Evolutionary conservation across 352 stramenopile genomes (phyloP).

Genomic region (Phytophthora syringae): DNA sequence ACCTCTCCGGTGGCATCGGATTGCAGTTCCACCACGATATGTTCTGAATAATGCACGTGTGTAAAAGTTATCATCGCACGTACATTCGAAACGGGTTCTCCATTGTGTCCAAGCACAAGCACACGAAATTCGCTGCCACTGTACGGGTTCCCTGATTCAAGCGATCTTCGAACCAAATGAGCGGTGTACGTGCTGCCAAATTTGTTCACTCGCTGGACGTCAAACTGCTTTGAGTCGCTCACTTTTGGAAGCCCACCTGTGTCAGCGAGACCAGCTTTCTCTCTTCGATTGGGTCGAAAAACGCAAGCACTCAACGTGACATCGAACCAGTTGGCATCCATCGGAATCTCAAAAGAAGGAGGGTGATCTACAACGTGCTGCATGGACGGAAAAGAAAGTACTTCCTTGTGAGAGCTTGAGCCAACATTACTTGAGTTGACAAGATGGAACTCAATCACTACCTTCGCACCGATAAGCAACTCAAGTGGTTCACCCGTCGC

Average conservation of each 20-base stretch:
- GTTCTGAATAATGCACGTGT: slow-evolving; percentile 32
- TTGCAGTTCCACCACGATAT: slow-evolving; percentile 31
- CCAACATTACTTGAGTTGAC: slow-evolving; percentile 31
- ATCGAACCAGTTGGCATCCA: slow-evolving; percentile 29
- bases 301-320: slow-evolving; percentile 34
- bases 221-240: slow-evolving; percentile 35
- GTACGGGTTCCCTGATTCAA: slow-evolving; percentile 16
- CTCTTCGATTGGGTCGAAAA: background rate
- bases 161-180: slow-evolving; percentile 42
- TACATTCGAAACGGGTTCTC: slow-evolving; percentile 44
- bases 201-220: slow-evolving; percentile 44
- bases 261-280: background rate
- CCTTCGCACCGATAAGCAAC: slow-evolving; percentile 30
- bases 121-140: slow-evolving; percentile 41
- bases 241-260: slow-evolving; percentile 35
- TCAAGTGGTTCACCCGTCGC: slow-evolving; percentile 21
- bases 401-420: slow-evolving; percentile 38
- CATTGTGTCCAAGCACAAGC: slow-evolving; percentile 57
- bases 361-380: slow-evolving; percentile 24
- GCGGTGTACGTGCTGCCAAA: slow-evolving; percentile 42
- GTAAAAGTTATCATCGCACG: slow-evolving; percentile 29
- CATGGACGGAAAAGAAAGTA: slow-evolving; percentile 30
- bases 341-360: slow-evolving; percentile 46
- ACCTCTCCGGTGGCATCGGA: slow-evolving; percentile 45
- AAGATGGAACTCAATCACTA: slow-evolving; percentile 38